phyloP scores from a whole-genome alignment of 2,329 filamentous ascomycete genomes.

The Fragosphaeria purpurea region DNA sequence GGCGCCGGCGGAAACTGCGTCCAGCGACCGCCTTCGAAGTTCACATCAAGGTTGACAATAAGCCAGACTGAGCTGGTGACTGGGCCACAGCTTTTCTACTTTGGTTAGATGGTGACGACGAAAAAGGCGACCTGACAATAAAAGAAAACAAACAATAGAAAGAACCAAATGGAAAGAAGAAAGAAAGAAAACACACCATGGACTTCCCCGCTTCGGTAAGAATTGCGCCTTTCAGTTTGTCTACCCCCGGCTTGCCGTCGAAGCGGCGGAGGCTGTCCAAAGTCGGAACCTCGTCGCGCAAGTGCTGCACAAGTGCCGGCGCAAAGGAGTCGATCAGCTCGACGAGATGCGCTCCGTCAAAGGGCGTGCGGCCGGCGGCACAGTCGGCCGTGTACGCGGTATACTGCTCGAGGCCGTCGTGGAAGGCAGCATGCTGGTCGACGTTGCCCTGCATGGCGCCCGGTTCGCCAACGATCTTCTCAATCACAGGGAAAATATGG shows the following conservation, averaged over 20 bases:
- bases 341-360: conserved; percentile 22
- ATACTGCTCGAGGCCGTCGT: conserved; percentile 23
- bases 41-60: conserved; percentile 15
- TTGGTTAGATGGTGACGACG: too few species aligned
- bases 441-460: conserved; percentile 24
- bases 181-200: background rate
- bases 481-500: conserved; percentile 22
- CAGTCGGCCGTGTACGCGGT: conserved; percentile 22
- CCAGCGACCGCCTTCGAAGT: conserved; percentile 24
- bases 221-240: conserved; percentile 18
- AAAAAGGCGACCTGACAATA: too few species aligned
- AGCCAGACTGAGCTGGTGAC: too few species aligned
- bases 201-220: too few species aligned
- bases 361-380: conserved; percentile 18
- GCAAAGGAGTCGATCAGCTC: conserved; percentile 27
- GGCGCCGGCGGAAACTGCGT: conserved; percentile 15
- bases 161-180: background rate
- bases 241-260: conserved; percentile 10
- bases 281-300: conserved; percentile 28
- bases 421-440: conserved; percentile 24
- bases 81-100: too few species aligned
- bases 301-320: conserved; percentile 23
- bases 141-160: background rate
- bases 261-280: conserved; percentile 24
- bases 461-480: conserved; percentile 17